Evolutionary conservation across 176 grass and related monocot genomes (phyloP).

Genomic region (Canna indica): DNA sequence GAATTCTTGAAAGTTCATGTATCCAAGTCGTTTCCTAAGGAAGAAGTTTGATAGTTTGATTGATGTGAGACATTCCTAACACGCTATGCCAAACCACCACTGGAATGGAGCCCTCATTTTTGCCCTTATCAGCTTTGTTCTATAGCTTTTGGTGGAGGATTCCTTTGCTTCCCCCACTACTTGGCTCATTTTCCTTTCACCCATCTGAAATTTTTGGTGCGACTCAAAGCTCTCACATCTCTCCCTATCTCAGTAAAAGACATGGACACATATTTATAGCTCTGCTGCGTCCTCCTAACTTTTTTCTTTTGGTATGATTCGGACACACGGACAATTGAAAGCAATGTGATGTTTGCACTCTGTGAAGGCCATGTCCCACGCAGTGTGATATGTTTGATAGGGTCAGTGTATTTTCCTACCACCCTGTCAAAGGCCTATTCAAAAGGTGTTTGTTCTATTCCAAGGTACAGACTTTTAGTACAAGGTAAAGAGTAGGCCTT

Average conservation of each 20-base stretch:
- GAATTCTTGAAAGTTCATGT: not conserved
- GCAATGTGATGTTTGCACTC: not conserved
- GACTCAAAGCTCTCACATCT: not conserved
- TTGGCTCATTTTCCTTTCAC: not conserved
- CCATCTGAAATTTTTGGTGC: not conserved
- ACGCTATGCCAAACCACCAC: not conserved
- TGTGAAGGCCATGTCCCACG: not conserved
- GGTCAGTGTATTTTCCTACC: not conserved
- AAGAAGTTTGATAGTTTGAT: conserved; percentile 2
- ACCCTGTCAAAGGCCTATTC: not conserved
- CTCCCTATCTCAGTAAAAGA: conserved; percentile 5
- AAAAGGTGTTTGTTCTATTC: not conserved
- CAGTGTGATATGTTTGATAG: not conserved
- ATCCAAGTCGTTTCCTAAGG: not conserved
- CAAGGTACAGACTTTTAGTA: not conserved
- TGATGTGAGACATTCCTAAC: conserved; percentile 5
- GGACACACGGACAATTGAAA: not conserved
- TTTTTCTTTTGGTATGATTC: not conserved
- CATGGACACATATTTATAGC: not conserved
- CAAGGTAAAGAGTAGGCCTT: not conserved
- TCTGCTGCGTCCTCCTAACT: not conserved
- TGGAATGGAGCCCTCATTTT: not conserved
- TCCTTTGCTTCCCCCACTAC: not conserved
- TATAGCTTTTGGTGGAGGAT: conserved; percentile 7
- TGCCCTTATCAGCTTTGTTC: not conserved